Evolutionary conservation across 345 rosid species (phyloP), one percentile per base, ranked within the genome.

Genomic region (Syzygium grande): DNA sequence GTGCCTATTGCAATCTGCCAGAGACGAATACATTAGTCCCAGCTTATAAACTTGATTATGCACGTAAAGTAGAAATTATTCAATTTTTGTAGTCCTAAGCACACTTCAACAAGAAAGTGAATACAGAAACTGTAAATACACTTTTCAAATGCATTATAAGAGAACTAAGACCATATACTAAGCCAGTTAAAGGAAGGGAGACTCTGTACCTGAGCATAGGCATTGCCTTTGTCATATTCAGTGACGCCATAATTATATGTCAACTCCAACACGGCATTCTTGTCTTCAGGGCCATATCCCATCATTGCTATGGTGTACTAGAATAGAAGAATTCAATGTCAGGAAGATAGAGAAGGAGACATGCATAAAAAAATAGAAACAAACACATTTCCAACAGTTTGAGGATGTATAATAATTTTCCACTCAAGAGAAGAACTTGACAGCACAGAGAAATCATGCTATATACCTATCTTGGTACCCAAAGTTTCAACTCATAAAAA

Each of bases 211-310:
- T 96, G 98, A 85, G 97, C 98, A 91, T 97, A 97, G 52, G 95
- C 98, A 88, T 96, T 93, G 92, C 99, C 98, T 92, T 94, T 96
- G 55, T 95, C 97, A 89, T 96, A 97, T 85, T 95, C 98, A 58
- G 95, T 93, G 89, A 96, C 97, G 34, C 99, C 99, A 89, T 97
- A 96, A 92, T 97, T 97, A 93, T 95, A 95, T 41, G 99, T 97
- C 89, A 97, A 92, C 93, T 96, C 99, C 89, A 97, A 90, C 84
- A 97, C 99, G 22, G 93, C 91, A 90, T 19, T 91, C 92, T 95
- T 96, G 87, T 97, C 99, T 94, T 97, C 99, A 89, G 98, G 97
- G 86, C 99, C 99, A 85, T 96, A 97, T 52, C 96, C 99, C 98
- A 97, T 92, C 95, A 95, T 95, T 4, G 99, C 99, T 90, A 93